Conservation (phyloP, 441 rosid genomes). For the Sinapis alba region DNA sequence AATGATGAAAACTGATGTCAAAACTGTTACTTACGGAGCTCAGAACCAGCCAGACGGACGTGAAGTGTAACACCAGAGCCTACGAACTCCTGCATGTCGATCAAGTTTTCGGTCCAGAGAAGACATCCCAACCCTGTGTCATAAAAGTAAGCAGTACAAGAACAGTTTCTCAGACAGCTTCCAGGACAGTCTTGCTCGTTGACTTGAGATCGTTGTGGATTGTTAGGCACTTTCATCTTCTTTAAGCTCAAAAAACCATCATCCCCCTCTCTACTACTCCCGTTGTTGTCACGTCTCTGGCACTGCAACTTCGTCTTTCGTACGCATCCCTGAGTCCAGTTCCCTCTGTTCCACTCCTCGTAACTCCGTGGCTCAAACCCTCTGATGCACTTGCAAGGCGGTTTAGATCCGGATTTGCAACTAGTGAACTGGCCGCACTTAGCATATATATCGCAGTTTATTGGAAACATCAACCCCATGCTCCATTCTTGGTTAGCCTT, state of each 20-base stretch:
- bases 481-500: slow-evolving; percentile 9
- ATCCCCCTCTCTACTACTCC: slow-evolving; percentile 35
- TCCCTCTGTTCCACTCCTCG: slow-evolving; percentile 44
- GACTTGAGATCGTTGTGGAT: slow-evolving; percentile 27
- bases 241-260: slow-evolving; percentile 45
- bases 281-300: slow-evolving; percentile 17
- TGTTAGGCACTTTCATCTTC: slow-evolving; percentile 46
- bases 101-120: slow-evolving; percentile 45
- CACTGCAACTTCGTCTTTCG: slow-evolving; percentile 39
- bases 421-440: slow-evolving; percentile 44
- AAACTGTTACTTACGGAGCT: slow-evolving; percentile 41
- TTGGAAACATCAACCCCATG: background rate
- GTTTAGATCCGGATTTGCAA: slow-evolving; percentile 27
- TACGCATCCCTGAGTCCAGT: slow-evolving; percentile 54
- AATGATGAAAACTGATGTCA: background rate
- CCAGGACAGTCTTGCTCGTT: slow-evolving; percentile 35
- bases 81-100: slow-evolving; percentile 42
- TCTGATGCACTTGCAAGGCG: slow-evolving; percentile 41
- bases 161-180: slow-evolving; percentile 50
- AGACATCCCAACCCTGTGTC: slow-evolving; percentile 47
- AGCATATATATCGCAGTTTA: slow-evolving; percentile 41
- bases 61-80: slow-evolving; percentile 34
- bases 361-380: slow-evolving; percentile 44
- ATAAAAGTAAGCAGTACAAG: slow-evolving; percentile 52
- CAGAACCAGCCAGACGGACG: slow-evolving; percentile 46